These are phyloP conservation scores for Neonectria punicea DNA, from an alignment of 2,329 filamentous ascomycete genomes.

Conservation along the genomic window DNA sequence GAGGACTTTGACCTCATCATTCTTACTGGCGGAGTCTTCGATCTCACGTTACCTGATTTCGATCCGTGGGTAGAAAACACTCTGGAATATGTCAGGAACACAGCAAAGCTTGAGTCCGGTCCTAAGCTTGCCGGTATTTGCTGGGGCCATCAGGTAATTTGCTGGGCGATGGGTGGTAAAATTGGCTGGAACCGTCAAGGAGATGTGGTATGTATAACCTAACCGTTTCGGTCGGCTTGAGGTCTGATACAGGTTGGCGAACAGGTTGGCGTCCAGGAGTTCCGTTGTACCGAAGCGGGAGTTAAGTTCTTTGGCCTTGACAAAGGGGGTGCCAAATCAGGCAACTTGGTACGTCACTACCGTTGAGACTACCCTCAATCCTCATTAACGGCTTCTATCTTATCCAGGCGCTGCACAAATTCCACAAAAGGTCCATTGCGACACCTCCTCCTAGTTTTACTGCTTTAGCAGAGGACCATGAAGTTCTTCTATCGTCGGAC, in stretches of 20 bases:
- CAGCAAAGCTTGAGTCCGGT: background rate
- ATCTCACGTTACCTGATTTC: background rate
- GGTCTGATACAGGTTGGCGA: background rate
- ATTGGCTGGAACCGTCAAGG: background rate
- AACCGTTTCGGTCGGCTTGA: background rate
- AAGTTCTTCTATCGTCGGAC: conserved; percentile 3
- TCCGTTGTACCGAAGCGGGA: background rate
- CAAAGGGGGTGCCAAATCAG: background rate
- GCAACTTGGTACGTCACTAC: background rate
- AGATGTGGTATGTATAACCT: background rate
- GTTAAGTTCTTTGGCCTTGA: conserved; percentile 8
- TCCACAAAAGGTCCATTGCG: conserved; percentile 10
- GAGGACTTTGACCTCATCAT: conserved; percentile 12
- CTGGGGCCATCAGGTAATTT: conserved; percentile 21
- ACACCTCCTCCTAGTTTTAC: background rate
- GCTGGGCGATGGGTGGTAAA: conserved; percentile 9
- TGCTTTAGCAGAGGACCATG: conserved; percentile 6
- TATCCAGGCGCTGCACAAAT: conserved; percentile 12
- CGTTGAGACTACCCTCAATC: background rate
- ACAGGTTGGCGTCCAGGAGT: conserved; percentile 3
- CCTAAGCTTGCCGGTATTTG: conserved; percentile 8
- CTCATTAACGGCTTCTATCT: background rate
- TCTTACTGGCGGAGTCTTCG: conserved; percentile 17
- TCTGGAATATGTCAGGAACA: background rate
- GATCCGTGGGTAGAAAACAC: conserved; percentile 5